Percentiles rank a stretch among this genome's conserved stretches.
Conservation (phyloP, 2,329 filamentous ascomycete genomes). For the Botryotinia narcissicola region DNA sequence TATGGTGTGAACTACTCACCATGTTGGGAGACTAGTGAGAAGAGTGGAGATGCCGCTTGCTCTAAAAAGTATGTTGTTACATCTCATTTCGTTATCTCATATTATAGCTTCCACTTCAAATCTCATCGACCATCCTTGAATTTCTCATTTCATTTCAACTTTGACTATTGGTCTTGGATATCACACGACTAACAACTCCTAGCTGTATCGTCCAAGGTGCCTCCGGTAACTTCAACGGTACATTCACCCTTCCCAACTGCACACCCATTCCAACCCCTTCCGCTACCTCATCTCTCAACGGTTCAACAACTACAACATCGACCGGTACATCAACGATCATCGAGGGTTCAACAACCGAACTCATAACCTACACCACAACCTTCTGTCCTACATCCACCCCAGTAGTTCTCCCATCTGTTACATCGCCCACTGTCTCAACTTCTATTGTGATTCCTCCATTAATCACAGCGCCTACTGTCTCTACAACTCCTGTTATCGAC, state of each 20-base stretch:
- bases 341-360: conserved; percentile 26
- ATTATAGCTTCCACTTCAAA: background rate
- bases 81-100: background rate
- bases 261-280: conserved; percentile 22
- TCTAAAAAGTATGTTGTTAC: conserved; percentile 43
- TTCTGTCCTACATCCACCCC: background rate
- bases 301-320: conserved; percentile 27
- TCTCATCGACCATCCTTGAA: background rate
- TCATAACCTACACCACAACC: conserved; percentile 21
- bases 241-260: conserved; percentile 41
- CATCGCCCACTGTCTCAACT: conserved; percentile 18
- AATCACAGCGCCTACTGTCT: conserved; percentile 26
- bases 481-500: background rate
- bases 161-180: too few relatives aligned
- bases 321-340: conserved; percentile 25
- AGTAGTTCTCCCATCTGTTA: conserved; percentile 15
- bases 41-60: conserved; percentile 48
- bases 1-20: conserved; percentile 39
- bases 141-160: too few relatives aligned
- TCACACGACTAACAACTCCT: conserved; percentile 1
- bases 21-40: conserved; percentile 44
- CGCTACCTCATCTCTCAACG: conserved; percentile 24
- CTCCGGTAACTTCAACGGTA: conserved; percentile 37
- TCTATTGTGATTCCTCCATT: conserved; percentile 8
- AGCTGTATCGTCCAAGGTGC: conserved; percentile 46